Evolutionary conservation across 2,329 filamentous ascomycete genomes (phyloP).

Genomic region (Fusarium sp.): DNA sequence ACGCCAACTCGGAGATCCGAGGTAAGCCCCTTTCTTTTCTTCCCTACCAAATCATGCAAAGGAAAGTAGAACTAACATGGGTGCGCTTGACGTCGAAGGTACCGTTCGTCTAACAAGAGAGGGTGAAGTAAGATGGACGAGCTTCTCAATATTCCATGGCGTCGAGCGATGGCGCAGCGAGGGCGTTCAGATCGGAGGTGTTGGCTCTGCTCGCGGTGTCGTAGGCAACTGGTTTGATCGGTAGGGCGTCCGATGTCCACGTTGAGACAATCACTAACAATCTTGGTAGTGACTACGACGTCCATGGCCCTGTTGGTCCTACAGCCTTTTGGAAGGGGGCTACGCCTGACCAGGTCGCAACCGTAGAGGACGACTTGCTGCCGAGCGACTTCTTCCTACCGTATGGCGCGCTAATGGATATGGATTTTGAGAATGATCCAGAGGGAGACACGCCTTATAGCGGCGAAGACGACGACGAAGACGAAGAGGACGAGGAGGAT

Average conservation of each 20-base stretch:
- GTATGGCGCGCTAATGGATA: slow-evolving; percentile 37
- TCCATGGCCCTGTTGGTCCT: slow-evolving; percentile 75
- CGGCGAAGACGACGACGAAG: slow-evolving; percentile 30
- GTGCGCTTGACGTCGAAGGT: slow-evolving; percentile 54
- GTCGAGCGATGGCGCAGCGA: slow-evolving; percentile 81
- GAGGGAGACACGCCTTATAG: slow-evolving; percentile 45
- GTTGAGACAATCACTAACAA: neutral
- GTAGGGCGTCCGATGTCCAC: slow-evolving; percentile 50
- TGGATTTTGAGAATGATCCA: slow-evolving; percentile 31
- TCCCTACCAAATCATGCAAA: neutral
- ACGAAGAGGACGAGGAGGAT: slow-evolving; percentile 21
- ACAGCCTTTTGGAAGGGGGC: slow-evolving; percentile 81
- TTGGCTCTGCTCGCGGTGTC: slow-evolving; percentile 71
- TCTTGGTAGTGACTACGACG: slow-evolving; percentile 66
- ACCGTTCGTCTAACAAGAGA: slow-evolving; percentile 71
- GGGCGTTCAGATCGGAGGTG: slow-evolving; percentile 76
- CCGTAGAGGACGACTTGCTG: slow-evolving; percentile 45
- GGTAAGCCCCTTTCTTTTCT: slow-evolving; percentile 55
- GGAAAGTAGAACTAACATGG: slow-evolving; percentile 23
- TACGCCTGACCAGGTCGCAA: slow-evolving; percentile 52
- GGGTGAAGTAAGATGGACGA: slow-evolving; percentile 79
- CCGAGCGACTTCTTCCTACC: slow-evolving; percentile 46
- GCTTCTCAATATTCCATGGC: slow-evolving; percentile 68
- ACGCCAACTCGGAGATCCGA: slow-evolving; percentile 71
- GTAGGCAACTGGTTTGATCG: slow-evolving; percentile 83